Conservation (phyloP, 306 rosid species). For the Cicer judaicum region DNA sequence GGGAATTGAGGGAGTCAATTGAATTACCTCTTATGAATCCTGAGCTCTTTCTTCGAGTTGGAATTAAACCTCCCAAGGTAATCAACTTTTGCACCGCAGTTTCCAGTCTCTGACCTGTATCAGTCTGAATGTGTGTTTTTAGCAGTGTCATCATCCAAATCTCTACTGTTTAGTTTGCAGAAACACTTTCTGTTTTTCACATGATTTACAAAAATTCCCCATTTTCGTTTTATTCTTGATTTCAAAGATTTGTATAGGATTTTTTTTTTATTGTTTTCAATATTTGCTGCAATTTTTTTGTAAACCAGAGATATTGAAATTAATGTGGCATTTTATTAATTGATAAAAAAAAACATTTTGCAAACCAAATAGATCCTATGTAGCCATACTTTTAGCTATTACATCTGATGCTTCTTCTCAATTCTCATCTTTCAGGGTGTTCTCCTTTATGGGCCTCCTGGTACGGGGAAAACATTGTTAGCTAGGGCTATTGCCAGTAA, state of each 20-base stretch:
- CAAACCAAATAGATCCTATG: background rate
- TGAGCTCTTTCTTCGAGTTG: constrained; percentile 92
- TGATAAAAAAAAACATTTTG: background rate
- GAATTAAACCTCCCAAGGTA: constrained; percentile 98
- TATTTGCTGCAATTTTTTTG: background rate
- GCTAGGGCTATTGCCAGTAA: constrained; percentile 98
- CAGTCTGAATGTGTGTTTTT: constrained; percentile 6
- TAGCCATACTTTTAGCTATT: constrained; percentile 29
- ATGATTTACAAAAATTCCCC: background rate
- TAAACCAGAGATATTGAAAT: background rate
- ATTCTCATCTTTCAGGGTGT: constrained; percentile 71
- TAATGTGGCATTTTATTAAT: background rate
- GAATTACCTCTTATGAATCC: constrained; percentile 98
- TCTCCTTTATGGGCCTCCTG: constrained; percentile 97
- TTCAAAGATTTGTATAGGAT: background rate
- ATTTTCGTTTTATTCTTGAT: background rate
- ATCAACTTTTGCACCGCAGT: constrained; percentile 28
- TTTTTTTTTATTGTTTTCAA: background rate
- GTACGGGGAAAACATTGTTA: constrained; percentile 93
- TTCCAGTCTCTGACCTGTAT: constrained; percentile 6
- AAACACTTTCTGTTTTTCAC: background rate
- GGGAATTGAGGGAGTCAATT: constrained; percentile 94
- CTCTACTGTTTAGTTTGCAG: background rate
- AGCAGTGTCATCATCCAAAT: background rate
- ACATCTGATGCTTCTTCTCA: constrained; percentile 29